phyloP scores from a whole-genome alignment of 1,139 yeast genomes.

The Geotrichum candidum region DNA sequence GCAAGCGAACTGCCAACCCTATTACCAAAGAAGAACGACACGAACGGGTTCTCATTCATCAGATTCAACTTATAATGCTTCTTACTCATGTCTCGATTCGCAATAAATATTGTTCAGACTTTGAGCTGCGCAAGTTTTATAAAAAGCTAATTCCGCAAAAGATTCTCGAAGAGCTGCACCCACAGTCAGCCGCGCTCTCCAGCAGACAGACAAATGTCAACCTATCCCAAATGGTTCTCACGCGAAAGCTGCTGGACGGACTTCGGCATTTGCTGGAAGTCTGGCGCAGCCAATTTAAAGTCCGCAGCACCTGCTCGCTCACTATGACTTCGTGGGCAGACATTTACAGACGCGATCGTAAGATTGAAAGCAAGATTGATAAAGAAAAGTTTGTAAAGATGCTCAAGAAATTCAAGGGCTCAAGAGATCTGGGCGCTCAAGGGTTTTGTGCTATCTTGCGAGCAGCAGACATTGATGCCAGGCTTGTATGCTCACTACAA shows the following conservation, averaged over 20 bases:
- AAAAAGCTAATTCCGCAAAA: constrained; percentile 44
- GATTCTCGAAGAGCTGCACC: constrained; percentile 44
- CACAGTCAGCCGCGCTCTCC: constrained; percentile 40
- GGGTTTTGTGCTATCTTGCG: constrained; percentile 78
- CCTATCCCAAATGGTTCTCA: constrained; percentile 14
- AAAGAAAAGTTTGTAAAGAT: constrained; percentile 23
- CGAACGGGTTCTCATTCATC: constrained; percentile 52
- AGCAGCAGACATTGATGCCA: constrained; percentile 61
- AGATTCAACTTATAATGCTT: constrained; percentile 51
- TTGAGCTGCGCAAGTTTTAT: constrained; percentile 31
- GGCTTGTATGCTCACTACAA: constrained; percentile 77
- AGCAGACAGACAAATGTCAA: constrained; percentile 36
- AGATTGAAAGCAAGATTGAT: constrained; percentile 23
- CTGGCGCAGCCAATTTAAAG: constrained; percentile 57
- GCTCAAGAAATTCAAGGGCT: constrained; percentile 42
- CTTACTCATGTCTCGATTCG: constrained; percentile 59
- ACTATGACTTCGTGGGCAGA: constrained; percentile 59
- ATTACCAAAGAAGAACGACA: constrained; percentile 52
- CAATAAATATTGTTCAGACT: constrained; percentile 69
- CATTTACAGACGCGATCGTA: constrained; percentile 31
- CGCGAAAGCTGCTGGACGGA: constrained; percentile 72
- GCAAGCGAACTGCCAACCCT: constrained; percentile 27
- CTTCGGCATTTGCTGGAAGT: constrained; percentile 54
- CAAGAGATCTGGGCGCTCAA: constrained; percentile 76
- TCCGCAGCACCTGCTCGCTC: constrained; percentile 42